Conservation (phyloP, 768 basidiomycete species). For the Austroboletus eburneus region DNA sequence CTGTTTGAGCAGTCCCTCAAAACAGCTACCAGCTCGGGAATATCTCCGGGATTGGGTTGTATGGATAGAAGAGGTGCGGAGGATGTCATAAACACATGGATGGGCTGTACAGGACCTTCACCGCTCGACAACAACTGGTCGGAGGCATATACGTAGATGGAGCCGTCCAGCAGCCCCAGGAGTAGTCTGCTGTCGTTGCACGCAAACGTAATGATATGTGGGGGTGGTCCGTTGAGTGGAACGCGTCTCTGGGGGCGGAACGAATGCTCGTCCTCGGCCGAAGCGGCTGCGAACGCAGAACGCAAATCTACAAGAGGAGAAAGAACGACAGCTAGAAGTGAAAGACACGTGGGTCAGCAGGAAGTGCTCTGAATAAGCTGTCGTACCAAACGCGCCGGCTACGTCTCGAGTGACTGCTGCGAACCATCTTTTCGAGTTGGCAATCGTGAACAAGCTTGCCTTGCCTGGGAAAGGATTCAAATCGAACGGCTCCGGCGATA, state of each 20-base stretch:
- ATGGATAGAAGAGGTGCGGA: slow-evolving; percentile 49
- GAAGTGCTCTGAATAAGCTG: background rate
- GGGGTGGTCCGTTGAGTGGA: slow-evolving; percentile 40
- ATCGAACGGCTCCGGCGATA: slow-evolving; percentile 52
- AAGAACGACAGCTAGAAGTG: slow-evolving; percentile 49
- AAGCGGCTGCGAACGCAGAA: slow-evolving; percentile 43
- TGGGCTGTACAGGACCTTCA: slow-evolving; percentile 39
- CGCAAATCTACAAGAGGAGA: slow-evolving; percentile 63
- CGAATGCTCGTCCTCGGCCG: slow-evolving; percentile 33
- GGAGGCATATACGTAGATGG: slow-evolving; percentile 57
- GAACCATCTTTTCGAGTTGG: slow-evolving; percentile 67
- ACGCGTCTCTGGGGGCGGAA: slow-evolving; percentile 55
- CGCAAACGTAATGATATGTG: slow-evolving; percentile 54
- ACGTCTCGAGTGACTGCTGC: slow-evolving; percentile 48
- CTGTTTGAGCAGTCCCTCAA: slow-evolving; percentile 38
- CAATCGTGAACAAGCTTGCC: slow-evolving; percentile 53
- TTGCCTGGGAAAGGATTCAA: slow-evolving; percentile 39
- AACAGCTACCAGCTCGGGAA: slow-evolving; percentile 58
- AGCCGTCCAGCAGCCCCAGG: slow-evolving; percentile 55
- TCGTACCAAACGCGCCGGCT: slow-evolving; percentile 37
- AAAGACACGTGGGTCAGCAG: background rate
- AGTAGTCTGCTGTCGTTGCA: slow-evolving; percentile 56
- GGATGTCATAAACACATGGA: slow-evolving; percentile 44
- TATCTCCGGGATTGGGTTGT: slow-evolving; percentile 57
- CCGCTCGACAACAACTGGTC: slow-evolving; percentile 46